Evolutionary conservation across 257 asterid species (phyloP).

Genomic region (Solanum dulcamara): DNA sequence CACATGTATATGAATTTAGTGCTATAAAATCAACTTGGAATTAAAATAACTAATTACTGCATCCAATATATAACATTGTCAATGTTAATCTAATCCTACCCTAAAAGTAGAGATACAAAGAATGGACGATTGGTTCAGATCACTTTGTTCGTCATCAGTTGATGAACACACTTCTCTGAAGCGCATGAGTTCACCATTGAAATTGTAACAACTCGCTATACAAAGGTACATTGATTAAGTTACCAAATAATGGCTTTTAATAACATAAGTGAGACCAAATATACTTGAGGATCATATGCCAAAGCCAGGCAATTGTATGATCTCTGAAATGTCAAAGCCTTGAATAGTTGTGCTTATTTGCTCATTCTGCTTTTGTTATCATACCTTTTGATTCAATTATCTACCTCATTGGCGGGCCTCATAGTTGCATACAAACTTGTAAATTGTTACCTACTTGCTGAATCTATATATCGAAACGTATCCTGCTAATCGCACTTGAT

Average conservation of each 20-base stretch:
- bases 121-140: neutral
- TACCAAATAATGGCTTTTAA: neutral
- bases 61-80: neutral
- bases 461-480: neutral
- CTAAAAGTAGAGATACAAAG: neutral
- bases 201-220: neutral
- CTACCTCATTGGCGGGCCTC: neutral
- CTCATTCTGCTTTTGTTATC: neutral
- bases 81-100: neutral
- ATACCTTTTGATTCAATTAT: neutral
- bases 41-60: neutral
- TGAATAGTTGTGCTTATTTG: neutral
- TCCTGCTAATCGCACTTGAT: neutral
- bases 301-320: neutral
- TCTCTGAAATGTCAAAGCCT: neutral
- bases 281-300: neutral
- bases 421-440: neutral
- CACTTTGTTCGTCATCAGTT: neutral
- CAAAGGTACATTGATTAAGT: neutral
- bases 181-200: neutral
- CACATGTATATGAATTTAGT: neutral
- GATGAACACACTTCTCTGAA: neutral
- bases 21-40: neutral
- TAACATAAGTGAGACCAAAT: neutral
- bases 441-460: neutral